Conservation (phyloP, 306 rosid species). For the Cucurbita moschata region DNA sequence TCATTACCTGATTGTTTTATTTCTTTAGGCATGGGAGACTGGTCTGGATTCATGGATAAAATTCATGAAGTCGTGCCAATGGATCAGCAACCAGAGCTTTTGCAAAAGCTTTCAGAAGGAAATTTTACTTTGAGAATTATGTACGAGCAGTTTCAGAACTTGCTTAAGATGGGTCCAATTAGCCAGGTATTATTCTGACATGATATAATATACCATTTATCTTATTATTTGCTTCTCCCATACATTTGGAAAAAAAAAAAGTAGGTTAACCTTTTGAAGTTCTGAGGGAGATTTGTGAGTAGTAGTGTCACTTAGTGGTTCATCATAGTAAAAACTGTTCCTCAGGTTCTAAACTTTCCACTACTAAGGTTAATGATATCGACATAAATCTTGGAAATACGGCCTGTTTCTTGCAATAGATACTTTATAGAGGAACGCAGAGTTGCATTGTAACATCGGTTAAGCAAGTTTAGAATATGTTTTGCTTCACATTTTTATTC, state of each 20-base stretch:
- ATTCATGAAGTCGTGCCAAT: conserved; percentile 83
- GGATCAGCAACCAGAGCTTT: conserved; percentile 83
- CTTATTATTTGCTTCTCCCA: background rate
- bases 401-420: background rate
- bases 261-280: background rate
- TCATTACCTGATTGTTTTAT: background rate
- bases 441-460: background rate
- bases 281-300: background rate
- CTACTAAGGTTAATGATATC: background rate
- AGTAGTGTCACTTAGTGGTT: background rate
- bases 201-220: background rate
- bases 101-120: conserved; percentile 77
- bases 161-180: conserved; percentile 75
- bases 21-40: conserved; percentile 66
- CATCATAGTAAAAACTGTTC: background rate
- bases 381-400: background rate
- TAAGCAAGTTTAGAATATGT: background rate
- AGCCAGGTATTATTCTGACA: conserved; percentile 31
- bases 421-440: background rate
- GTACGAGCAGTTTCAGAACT: conserved; percentile 72
- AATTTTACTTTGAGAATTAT: conserved; percentile 72
- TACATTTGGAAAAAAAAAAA: background rate
- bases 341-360: background rate
- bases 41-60: conserved; percentile 80
- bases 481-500: background rate